These are phyloP conservation scores for Solanum piurae DNA, from an alignment of 257 asterid species.

Conservation along the genomic window DNA sequence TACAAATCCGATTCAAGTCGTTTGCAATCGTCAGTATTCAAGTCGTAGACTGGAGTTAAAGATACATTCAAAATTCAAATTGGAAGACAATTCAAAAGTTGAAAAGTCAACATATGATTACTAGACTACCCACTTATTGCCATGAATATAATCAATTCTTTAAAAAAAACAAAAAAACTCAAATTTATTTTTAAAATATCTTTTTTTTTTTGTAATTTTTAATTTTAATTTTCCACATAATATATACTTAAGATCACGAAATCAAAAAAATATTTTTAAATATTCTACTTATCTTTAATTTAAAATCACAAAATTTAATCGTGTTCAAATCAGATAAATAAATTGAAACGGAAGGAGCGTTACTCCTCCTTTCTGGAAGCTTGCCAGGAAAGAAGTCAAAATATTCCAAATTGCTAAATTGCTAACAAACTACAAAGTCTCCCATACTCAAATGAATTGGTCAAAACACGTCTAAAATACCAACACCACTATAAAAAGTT, in stretches of 20 bases:
- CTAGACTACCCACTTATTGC: background rate
- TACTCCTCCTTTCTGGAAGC: background rate
- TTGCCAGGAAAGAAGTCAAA: background rate
- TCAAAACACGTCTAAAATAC: background rate
- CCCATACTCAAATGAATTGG: background rate
- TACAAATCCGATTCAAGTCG: too few species aligned
- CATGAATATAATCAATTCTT: background rate
- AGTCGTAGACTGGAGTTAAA: background rate
- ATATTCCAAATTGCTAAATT: background rate
- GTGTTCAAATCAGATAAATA: background rate
- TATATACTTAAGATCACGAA: too few species aligned
- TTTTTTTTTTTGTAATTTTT: too few species aligned
- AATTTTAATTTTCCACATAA: too few species aligned
- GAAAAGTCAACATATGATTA: background rate
- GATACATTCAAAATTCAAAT: background rate
- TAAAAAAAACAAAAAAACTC: too few species aligned
- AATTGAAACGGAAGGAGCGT: fast-evolving
- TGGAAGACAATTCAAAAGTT: background rate
- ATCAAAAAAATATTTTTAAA: too few species aligned
- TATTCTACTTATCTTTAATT: background rate
- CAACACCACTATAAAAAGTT: background rate
- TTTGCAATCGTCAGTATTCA: background rate
- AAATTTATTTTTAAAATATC: too few species aligned
- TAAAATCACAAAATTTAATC: fast-evolving
- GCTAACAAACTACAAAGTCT: background rate